A percentile compares a stretch with the other conserved stretches of the same genome.
Conservation (phyloP, 2,329 filamentous ascomycete genomes). For the Trichophaea hybrida region DNA sequence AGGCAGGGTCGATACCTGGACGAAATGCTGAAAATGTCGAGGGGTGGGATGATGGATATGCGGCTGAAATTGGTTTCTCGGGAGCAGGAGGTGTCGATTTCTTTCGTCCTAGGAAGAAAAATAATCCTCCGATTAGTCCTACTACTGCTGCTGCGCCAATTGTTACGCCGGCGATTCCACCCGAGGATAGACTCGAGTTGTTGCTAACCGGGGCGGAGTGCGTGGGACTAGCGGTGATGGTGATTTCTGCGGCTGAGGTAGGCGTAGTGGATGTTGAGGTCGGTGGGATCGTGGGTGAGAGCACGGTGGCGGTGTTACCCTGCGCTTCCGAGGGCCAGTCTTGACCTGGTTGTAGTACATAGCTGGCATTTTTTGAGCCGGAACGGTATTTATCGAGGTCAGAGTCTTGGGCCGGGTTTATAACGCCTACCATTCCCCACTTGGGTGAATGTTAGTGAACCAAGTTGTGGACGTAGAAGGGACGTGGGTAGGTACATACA, state of each 20-base stretch:
- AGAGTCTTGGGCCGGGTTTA: constrained; percentile 48
- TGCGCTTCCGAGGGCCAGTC: constrained; percentile 34
- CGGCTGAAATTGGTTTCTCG: neutral
- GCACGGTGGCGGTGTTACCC: neutral
- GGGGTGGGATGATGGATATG: neutral
- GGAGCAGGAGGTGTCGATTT: neutral
- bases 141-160: constrained; percentile 39
- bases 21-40: neutral
- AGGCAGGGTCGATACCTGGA: neutral
- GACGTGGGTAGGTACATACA: constrained; percentile 17
- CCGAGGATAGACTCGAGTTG: constrained; percentile 28
- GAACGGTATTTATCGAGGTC: neutral
- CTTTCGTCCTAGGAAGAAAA: constrained; percentile 20
- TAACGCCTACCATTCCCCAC: constrained; percentile 59
- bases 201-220: neutral
- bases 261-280: neutral
- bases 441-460: constrained; percentile 18
- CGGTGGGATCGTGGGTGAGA: neutral
- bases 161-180: constrained; percentile 46
- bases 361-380: constrained; percentile 36
- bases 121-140: constrained; percentile 35
- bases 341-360: constrained; percentile 43
- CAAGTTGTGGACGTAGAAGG: neutral
- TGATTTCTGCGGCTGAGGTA: neutral
- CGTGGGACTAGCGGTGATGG: neutral